Evolutionary conservation across 345 rosid species (phyloP), one percentile per base, ranked within the genome.

Genomic region (Dimocarpus longan): DNA sequence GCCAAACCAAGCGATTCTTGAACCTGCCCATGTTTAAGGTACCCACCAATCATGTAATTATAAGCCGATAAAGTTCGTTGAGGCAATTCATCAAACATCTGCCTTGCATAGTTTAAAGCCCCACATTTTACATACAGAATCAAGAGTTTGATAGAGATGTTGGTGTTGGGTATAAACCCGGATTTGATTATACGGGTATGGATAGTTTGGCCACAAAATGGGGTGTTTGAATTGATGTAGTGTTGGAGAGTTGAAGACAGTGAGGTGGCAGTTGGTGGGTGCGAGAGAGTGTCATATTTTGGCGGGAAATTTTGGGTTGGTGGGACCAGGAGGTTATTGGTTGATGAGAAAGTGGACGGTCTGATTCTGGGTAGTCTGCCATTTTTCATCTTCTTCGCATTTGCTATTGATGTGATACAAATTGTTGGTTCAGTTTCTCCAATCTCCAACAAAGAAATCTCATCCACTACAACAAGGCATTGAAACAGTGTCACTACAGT

Each of bases 41-140:
- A 91, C 69, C 98, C 98, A 76, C 89, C 86, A 68, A 95, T 82
- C 86, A 95, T 74, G 77, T 92, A 92, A 79, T 93, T 95, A 66
- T 90, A 93, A 5, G 98, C 97, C 0, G 95, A 91, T 22, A 95
- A 79, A 75, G 98, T 92, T 68, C 83, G 87, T 0, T 59, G 89
- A 8, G 91, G 90, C 87, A 92, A 79, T 85, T 89, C 92, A 68
- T 92, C 98, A 79, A 95, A 93, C 94, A 90, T 19, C 67, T 90
- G 87, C 78, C 88, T 89, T 40, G 95, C 98, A 75, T 84, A 86
- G 28, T 75, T 82, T 73, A 93, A 26, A 73, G 85, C 86, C 0
- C 95, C 89, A 37, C 87, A 79, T 82, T 93, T 95, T 40, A 92
- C 0, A 10, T 91, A 68, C 1, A 93, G 56, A 1, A 93, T 89